These are phyloP conservation scores for Dipodascopsis tothii DNA, from an alignment of 805 yeast species.

Conservation along the genomic window DNA sequence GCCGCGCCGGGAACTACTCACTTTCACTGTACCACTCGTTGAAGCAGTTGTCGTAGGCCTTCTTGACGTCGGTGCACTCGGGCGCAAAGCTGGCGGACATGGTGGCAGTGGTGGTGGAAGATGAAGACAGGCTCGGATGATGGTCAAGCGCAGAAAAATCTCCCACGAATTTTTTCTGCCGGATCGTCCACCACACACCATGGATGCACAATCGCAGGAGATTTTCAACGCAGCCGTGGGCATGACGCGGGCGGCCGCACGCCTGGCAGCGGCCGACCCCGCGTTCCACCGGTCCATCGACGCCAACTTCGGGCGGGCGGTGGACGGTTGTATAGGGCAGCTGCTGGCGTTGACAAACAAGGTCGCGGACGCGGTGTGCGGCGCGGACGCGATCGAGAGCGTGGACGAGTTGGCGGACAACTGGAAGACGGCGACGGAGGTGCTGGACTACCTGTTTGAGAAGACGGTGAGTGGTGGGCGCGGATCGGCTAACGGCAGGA, in stretches of 20 bases:
- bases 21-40: conserved; percentile 91
- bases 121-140: no score
- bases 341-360: conserved; percentile 43
- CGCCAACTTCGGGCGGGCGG: conserved; percentile 34
- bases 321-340: conserved; percentile 38
- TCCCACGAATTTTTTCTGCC: no score
- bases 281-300: conserved; percentile 64
- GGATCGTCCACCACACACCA: conserved; percentile 2
- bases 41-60: conserved; percentile 85
- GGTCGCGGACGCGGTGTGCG: conserved; percentile 29
- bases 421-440: conserved; percentile 58
- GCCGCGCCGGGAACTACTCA: conserved; percentile 26
- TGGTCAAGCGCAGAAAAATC: no score
- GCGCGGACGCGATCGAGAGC: conserved; percentile 30
- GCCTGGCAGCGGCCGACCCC: conserved; percentile 58
- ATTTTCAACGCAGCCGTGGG: conserved; percentile 10
- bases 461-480: conserved; percentile 36
- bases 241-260: conserved; percentile 15
- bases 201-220: no score
- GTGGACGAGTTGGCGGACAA: conserved; percentile 40
- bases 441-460: conserved; percentile 67
- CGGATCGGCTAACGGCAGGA: conserved; percentile 11
- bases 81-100: conserved; percentile 92
- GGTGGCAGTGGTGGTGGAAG: no score
- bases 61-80: conserved; percentile 83